Percentiles rank a stretch among this genome's conserved stretches.
phyloP scores from a whole-genome alignment of 2,329 filamentous ascomycete species.

The Pseudofabraea citricarpa region DNA sequence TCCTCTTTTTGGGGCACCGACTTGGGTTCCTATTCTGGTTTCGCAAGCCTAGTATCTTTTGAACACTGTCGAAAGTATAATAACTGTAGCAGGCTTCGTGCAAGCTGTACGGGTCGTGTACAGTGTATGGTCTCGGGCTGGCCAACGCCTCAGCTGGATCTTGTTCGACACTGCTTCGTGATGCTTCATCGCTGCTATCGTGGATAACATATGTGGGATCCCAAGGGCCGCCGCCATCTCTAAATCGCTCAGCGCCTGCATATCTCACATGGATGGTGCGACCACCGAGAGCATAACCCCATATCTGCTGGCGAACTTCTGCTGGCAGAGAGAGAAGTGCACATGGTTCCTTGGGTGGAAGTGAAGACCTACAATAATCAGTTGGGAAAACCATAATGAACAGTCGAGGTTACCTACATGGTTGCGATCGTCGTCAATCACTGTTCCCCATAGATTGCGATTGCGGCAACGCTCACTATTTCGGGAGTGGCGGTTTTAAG shows the following conservation, averaged over 20 bases:
- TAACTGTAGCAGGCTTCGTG: neutral
- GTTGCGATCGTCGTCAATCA: too few relatives aligned
- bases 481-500: too few relatives aligned
- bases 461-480: too few relatives aligned
- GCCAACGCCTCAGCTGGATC: neutral
- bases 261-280: neutral
- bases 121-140: neutral
- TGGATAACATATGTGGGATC: neutral
- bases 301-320: conserved; percentile 1
- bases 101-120: neutral
- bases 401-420: too few relatives aligned
- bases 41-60: neutral
- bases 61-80: neutral
- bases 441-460: too few relatives aligned
- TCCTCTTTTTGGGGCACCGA: too few relatives aligned
- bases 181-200: neutral
- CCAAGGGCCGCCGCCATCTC: neutral
- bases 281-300: neutral
- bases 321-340: neutral
- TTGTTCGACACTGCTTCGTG: neutral
- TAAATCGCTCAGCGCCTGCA: neutral
- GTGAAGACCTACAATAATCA: too few relatives aligned
- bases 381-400: too few relatives aligned
- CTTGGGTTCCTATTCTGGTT: neutral
- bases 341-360: too few relatives aligned